Base-by-base conservation (phyloP, 495 filamentous ascomycete species). In the Echria macrotheca region DNA sequence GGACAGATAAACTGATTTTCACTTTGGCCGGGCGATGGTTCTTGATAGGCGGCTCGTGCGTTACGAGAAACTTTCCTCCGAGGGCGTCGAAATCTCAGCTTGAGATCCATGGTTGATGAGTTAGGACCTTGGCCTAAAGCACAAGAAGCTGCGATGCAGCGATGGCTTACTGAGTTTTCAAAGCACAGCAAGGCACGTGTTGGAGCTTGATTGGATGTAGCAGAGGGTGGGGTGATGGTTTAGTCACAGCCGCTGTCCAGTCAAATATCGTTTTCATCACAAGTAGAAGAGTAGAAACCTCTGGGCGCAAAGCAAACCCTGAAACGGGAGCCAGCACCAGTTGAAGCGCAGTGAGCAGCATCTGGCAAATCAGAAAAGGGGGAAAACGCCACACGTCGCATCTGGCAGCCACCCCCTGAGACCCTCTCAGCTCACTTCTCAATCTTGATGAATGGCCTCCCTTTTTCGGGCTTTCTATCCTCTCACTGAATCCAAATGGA, bases 341-440 rank as follows among this genome's bases (percentile, higher is more conserved):
- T 4, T 5, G 32, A 36, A 36, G 32, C 4, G 12, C 32, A 11
- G 11, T n/a, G 32, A 11, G 32, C 5, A 11, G 4, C n/a, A 36
- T 5, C 32, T 36, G 32, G 32, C 32, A n/a, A 36, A n/a, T 36
- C 32, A 5, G 17, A 36, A 12, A 36, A 3, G 17, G 32, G 32
- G 11, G 32, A n/a, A n/a, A 36, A 31, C 32, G 32, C 32, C 32
- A 36, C 32, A 5, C 32, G 32, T 36, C 11, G 32, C 32, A 36
- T 36, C 17, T 12, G 32, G 32, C 4, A 36, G 32, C 32, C 32
- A 31, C 28, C 28, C 32, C 32, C 32, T 36, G 32, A 36, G 12
- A 36, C 32, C n/a, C 32, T 36, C 17, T 36, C 32, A 36, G 32
- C n/a, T n/a, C n/a, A n/a, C n/a, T n/a, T n/a, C 32, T 36, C 32